Base-by-base conservation (phyloP, 169 alveolate species). In the Besnoitia besnoiti region DNA sequence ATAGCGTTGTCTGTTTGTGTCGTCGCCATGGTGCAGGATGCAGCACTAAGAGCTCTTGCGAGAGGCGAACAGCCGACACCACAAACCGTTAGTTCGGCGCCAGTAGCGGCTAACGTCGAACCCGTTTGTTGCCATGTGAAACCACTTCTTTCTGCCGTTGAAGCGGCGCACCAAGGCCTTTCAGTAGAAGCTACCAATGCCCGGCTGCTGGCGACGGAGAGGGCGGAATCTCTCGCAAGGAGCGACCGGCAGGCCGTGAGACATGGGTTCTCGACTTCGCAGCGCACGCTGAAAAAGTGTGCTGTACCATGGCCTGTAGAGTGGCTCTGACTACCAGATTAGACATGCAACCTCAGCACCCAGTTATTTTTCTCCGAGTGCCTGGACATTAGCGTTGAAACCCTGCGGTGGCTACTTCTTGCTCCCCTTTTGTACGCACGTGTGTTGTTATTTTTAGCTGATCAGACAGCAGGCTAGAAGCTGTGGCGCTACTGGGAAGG, bases 171-270 rank as follows among this genome's bases (percentile, higher is more conserved):
- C 3, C 12, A 4, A 77, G 59, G 59, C 30, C 87, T 77, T 39
- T 77, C 87, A 19, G 49, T 77, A 4, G 87, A 77, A 55, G 87
- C 87, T 27, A 77, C 87, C 35, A 10, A 14, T 16, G 87, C 87
- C 40, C 50, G 87, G 30, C 12, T 77, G 37, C 87, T 77, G 16
- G 87, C 87, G 40, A 39, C 4, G 59, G 87, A 77, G 40, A 37
- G 35, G 40, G 47, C n/a, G 87, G 59, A 77, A 37, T 21, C 87
- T n/a, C 12, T n/a, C 44, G 8, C 12, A 42, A n/a, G 82, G 82
- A n/a, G 44, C 12, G 24, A 73, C 12, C 8, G n/a, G 44, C 82
- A 73, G 82, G 82, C n/a, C 82, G n/a, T n/a, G n/a, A n/a, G n/a
- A n/a, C n/a, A n/a, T n/a, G n/a, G n/a, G n/a, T n/a, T n/a, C n/a